A percentile compares a stretch with the other conserved stretches of the same genome.
phyloP scores from a whole-genome alignment of 306 rosid species.

The Vigna nakashimae region DNA sequence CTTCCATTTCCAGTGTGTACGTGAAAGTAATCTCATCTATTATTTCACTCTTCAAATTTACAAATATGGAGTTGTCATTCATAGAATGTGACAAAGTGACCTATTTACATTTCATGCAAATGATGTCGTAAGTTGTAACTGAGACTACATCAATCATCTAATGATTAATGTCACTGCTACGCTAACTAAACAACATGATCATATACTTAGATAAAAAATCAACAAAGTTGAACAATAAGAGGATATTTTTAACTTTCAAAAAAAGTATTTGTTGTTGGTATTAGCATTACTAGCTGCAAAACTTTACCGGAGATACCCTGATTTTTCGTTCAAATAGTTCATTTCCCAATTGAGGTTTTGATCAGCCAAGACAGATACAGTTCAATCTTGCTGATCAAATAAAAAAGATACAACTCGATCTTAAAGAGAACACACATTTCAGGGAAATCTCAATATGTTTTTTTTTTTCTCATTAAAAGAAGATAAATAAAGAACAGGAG shows the following conservation, averaged over 20 bases:
- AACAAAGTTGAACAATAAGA: constrained; percentile 5
- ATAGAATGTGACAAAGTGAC: background rate
- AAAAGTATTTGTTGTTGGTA: background rate
- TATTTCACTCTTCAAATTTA: background rate
- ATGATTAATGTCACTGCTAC: background rate
- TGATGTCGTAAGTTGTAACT: background rate
- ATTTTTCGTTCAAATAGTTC: constrained; percentile 1
- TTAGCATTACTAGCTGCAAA: background rate
- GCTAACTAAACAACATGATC: constrained; percentile 26
- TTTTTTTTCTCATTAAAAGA: background rate
- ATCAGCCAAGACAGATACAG: background rate
- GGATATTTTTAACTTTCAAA: background rate
- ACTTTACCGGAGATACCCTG: background rate
- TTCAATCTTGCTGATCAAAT: background rate
- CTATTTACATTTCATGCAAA: background rate
- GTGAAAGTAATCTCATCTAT: background rate
- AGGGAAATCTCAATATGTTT: background rate
- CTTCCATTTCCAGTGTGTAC: background rate
- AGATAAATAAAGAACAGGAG: background rate
- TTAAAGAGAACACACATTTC: background rate
- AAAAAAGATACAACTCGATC: background rate
- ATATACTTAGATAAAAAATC: constrained; percentile 7
- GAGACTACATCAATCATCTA: too few relatives aligned
- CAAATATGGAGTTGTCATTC: background rate
- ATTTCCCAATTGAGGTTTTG: constrained; percentile 11